A percentile compares a stretch with the other conserved stretches of the same genome.
These are phyloP conservation scores for Neocatenulostroma microsporum DNA, from an alignment of 2,329 filamentous ascomycete genomes.

Conservation along the genomic window DNA sequence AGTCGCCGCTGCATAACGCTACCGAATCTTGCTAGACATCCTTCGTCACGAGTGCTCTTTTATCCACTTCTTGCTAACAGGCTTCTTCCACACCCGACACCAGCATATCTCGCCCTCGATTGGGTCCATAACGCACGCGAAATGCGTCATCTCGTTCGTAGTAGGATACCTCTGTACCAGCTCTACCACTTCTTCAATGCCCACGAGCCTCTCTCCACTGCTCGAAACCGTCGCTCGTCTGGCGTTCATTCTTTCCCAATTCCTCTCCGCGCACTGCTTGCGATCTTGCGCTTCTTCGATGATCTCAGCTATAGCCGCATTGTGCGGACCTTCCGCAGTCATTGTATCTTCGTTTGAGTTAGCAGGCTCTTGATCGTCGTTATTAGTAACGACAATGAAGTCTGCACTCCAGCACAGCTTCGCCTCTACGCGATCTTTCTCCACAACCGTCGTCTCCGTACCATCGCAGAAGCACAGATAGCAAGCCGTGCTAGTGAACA, in stretches of 20 bases:
- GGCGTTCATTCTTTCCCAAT: constrained; percentile 22
- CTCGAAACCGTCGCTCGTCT: constrained; percentile 10
- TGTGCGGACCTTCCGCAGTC: too few relatives aligned
- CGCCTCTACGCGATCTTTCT: constrained; percentile 48
- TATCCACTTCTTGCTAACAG: constrained; percentile 15
- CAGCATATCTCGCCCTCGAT: constrained; percentile 13
- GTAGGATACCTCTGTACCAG: constrained; percentile 49
- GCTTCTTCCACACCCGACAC: constrained; percentile 17
- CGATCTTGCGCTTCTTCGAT: constrained; percentile 30
- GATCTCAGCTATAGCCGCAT: constrained; percentile 24
- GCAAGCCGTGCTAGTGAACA: constrained; percentile 41
- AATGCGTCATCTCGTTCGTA: constrained; percentile 53
- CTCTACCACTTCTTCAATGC: constrained; percentile 32
- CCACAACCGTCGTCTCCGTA: constrained; percentile 40
- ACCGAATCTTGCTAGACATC: too few relatives aligned
- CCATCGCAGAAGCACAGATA: constrained; percentile 52
- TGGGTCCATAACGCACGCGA: constrained; percentile 51
- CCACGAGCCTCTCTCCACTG: constrained; percentile 24
- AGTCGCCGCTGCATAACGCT: too few relatives aligned
- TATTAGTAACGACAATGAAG: constrained; percentile 53
- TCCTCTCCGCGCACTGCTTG: constrained; percentile 24
- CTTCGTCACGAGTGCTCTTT: too few relatives aligned
- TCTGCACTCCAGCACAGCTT: constrained; percentile 37
- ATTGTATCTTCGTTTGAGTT: constrained; percentile 19
- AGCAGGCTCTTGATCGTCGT: too few relatives aligned